phyloP scores from a whole-genome alignment of 139 green algal species.

The Penium margaritaceum region DNA sequence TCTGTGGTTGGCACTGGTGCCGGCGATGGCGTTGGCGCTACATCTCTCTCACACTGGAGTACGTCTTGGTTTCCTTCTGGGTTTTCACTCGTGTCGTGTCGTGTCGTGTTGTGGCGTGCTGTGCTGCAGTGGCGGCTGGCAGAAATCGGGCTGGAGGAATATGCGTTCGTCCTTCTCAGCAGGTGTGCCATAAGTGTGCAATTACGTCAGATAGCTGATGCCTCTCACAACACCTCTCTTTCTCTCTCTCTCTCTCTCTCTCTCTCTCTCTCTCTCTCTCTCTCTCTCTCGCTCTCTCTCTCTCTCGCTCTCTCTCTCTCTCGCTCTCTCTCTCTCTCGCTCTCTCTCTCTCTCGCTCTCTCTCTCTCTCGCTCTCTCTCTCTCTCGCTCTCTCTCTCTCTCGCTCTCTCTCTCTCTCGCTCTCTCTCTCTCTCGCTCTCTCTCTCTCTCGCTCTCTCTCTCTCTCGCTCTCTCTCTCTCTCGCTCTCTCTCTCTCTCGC shows the following conservation, averaged over 20 bases:
- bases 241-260: not conserved
- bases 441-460: too few relatives aligned
- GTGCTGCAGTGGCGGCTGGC: constrained; percentile 62
- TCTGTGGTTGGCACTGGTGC: not conserved
- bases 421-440: too few relatives aligned
- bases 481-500: too few relatives aligned
- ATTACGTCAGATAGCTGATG: too few relatives aligned
- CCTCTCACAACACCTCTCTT: not conserved
- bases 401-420: too few relatives aligned
- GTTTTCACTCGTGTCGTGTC: not conserved
- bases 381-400: too few relatives aligned
- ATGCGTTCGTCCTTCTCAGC: constrained; percentile 75
- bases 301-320: too few relatives aligned
- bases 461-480: too few relatives aligned
- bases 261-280: not conserved
- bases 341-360: not conserved
- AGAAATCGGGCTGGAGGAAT: constrained; percentile 86
- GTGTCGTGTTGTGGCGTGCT: not conserved
- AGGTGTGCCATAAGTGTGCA: not conserved
- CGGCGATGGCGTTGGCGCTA: not conserved
- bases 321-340: not conserved
- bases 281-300: too few relatives aligned
- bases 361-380: too few relatives aligned
- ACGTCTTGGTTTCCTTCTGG: too few relatives aligned
- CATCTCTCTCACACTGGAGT: too few relatives aligned